phyloP scores from a whole-genome alignment of 177 flowering plant species.

The Vitis hybrid region DNA sequence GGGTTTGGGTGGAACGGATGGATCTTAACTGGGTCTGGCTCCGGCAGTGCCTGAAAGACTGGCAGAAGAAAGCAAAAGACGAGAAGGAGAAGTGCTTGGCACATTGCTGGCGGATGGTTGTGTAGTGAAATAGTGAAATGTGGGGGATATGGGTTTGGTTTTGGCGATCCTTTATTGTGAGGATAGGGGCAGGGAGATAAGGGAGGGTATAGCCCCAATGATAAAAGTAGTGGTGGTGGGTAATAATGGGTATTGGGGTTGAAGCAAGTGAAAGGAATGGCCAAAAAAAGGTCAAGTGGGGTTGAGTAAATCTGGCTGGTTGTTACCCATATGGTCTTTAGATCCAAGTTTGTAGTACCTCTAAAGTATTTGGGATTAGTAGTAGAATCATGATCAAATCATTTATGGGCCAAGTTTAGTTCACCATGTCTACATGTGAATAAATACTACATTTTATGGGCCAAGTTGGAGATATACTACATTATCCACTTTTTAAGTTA shows the following conservation, averaged over 20 bases:
- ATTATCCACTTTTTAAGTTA: no score
- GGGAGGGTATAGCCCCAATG: not conserved
- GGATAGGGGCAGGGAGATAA: not conserved
- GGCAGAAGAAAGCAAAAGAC: conserved; percentile 9
- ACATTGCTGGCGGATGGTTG: conserved; percentile 2
- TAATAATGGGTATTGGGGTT: not conserved
- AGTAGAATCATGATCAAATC: conserved; percentile 19
- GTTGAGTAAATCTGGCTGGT: conserved; percentile 1
- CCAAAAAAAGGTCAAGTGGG: not conserved
- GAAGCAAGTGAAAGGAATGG: not conserved
- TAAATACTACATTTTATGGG: no score
- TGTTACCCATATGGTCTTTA: not conserved
- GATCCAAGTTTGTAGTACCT: no score
- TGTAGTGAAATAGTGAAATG: conserved; percentile 16
- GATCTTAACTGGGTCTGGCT: conserved; percentile 32
- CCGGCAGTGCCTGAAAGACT: conserved; percentile 19
- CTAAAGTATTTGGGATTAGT: conserved; percentile 6
- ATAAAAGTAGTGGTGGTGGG: not conserved
- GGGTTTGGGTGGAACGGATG: conserved; percentile 35
- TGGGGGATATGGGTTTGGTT: not conserved
- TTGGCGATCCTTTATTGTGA: not conserved
- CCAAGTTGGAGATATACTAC: no score
- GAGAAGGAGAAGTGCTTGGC: conserved; percentile 12
- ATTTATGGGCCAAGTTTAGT: not conserved
- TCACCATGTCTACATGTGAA: not conserved